Conservation (phyloP, 306 rosid genomes). For the Spatholobus suberectus region DNA sequence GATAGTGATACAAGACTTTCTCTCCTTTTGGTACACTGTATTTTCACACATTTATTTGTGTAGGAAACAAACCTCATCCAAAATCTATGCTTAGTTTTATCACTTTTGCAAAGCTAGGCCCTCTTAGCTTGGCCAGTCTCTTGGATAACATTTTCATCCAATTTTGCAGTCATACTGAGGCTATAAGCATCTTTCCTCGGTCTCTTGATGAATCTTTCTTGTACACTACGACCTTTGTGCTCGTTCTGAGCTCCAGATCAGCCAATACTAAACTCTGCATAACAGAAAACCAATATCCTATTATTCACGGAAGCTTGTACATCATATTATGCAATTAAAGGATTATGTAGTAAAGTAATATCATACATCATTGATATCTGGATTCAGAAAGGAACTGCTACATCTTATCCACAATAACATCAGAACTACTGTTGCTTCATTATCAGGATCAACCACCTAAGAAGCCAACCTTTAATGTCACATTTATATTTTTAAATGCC, state of each 20-base stretch:
- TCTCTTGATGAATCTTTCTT: not conserved
- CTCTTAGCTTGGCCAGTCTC: not conserved
- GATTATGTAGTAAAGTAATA: not conserved
- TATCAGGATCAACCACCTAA: conserved; percentile 40
- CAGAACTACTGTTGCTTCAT: conserved; percentile 5
- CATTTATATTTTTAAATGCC: conserved; percentile 1
- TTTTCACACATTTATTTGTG: not conserved
- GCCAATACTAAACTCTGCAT: not conserved
- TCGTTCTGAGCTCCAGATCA: conserved; percentile 16
- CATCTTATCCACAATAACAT: conserved; percentile 13
- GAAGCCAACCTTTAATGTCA: not conserved
- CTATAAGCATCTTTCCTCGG: not conserved
- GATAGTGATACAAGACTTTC: not conserved
- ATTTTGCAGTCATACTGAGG: not conserved
- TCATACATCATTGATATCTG: not conserved
- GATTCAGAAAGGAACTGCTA: conserved; percentile 10
- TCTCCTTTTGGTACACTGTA: not conserved
- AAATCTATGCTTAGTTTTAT: not conserved
- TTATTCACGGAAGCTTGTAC: not conserved
- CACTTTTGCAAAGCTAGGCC: not conserved
- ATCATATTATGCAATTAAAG: not conserved
- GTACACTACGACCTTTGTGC: not conserved
- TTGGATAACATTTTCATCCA: not conserved
- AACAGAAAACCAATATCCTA: not conserved
- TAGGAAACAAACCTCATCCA: not conserved